These are phyloP conservation scores for Chrysochromulina tobinii DNA, from an alignment of 78 protist genomes.

Conservation along the genomic window DNA sequence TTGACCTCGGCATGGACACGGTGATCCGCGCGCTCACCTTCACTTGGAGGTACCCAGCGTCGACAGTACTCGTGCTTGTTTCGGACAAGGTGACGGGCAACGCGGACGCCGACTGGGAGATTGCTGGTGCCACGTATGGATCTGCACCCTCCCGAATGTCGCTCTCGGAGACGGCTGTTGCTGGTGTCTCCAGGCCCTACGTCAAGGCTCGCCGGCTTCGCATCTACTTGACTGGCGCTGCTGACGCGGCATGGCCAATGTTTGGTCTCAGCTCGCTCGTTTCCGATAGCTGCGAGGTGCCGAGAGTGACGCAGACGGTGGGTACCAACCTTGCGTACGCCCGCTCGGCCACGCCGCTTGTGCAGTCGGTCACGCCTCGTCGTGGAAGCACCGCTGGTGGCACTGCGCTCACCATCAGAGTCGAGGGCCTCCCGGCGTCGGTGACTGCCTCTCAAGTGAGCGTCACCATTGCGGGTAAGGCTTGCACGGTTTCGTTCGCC, in stretches of 20 bases:
- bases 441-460: neutral
- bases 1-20: neutral
- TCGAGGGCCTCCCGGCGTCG: neutral
- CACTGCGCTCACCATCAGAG: neutral
- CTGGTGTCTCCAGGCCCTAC: too few relatives aligned
- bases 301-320: neutral
- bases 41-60: neutral
- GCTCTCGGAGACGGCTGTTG: neutral
- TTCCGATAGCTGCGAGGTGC: neutral
- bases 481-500: neutral
- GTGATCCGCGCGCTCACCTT: neutral
- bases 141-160: neutral
- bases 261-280: neutral
- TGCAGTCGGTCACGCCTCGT: neutral
- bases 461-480: neutral
- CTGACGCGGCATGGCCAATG: neutral
- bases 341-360: neutral
- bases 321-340: neutral
- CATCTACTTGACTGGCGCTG: neutral
- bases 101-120: neutral
- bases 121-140: neutral
- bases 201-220: neutral
- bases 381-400: neutral
- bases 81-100: neutral
- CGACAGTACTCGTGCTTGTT: neutral